Base-by-base conservation (phyloP, 1,284 basidiomycete genomes). In the Cryptococcus amylolentus region DNA sequence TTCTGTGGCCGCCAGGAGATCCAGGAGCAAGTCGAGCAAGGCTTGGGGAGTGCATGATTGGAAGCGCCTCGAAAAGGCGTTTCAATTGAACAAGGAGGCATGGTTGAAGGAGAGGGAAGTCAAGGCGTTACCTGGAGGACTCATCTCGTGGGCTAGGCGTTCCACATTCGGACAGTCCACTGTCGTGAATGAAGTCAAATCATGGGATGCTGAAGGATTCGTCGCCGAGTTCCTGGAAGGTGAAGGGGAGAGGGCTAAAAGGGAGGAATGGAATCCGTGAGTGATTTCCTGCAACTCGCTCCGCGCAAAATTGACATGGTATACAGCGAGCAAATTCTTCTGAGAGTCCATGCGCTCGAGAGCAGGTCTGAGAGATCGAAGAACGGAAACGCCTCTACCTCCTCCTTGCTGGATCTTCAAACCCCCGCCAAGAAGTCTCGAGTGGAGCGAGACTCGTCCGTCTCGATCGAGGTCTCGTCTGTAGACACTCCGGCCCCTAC, bases 161-260 rank as follows among this genome's bases (percentile, higher is more conserved):
- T 51, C 42, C 26, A 58, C 61, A 18, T 55, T 60, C 27, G 56
- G 56, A 4, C 45, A 8, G 4, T 54, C 54, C 8, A 41, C 49
- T 12, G 16, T 68, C 49, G 44, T 62, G 72, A 61, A 26, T 77
- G 14, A 43, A 43, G 78, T 75, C 40, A 89, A 87, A 86, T 80
- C 81, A 7, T 88, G 87, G 69, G 82, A 84, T 28, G 84, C 86
- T 56, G 89, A 86, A 85, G 88, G 86, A 70, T 71, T 80, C 40
- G 79, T 91, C 35, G 87, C 89, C 70, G 82, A 82, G 27, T 91
- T 88, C 68, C 85, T 89, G 62, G 85, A 85, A 7, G 85, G 87
- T 54, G 85, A 86, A 71, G 78, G 86, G 18, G 71, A 86, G 26
- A 78, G 79, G 6, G 63, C 82, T 31, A 82, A 78, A 9, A 51